A percentile compares a stretch with the other conserved stretches of the same genome.
These are phyloP conservation scores for Pseudogymnoascus sp. DNA, from an alignment of 2,329 filamentous ascomycete genomes.

Conservation along the genomic window DNA sequence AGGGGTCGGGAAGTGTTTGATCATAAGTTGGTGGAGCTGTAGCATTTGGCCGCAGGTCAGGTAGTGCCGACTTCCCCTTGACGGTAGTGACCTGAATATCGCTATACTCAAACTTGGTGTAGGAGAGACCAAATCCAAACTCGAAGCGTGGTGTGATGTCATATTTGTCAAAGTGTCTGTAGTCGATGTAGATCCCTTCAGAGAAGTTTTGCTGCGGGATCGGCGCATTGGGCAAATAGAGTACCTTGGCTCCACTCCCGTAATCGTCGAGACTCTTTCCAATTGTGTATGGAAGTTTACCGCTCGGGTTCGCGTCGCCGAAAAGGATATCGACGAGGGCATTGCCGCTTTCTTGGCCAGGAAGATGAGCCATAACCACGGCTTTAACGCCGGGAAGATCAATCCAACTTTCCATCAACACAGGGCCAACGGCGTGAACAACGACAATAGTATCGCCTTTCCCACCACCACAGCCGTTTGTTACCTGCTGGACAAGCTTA, in stretches of 20 bases:
- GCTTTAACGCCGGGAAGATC: slow-evolving; percentile 71
- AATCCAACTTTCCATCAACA: slow-evolving; percentile 75
- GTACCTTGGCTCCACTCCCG: slow-evolving; percentile 62
- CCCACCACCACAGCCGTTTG: slow-evolving; percentile 57
- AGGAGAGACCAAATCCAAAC: slow-evolving; percentile 77
- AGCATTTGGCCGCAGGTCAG: slow-evolving; percentile 33
- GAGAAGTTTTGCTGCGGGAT: slow-evolving; percentile 75
- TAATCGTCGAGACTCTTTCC: slow-evolving; percentile 70
- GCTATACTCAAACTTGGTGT: slow-evolving; percentile 55
- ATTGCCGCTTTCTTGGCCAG: slow-evolving; percentile 79
- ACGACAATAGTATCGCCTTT: slow-evolving; percentile 71
- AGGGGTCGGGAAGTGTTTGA: slow-evolving; percentile 42
- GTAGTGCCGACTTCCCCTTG: slow-evolving; percentile 29
- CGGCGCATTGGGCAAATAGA: slow-evolving; percentile 70
- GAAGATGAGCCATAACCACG: slow-evolving; percentile 76
- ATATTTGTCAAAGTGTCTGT: slow-evolving; percentile 78
- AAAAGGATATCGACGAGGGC: slow-evolving; percentile 75
- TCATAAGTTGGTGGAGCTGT: slow-evolving; percentile 44
- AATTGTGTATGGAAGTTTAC: slow-evolving; percentile 84
- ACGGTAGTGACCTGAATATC: slow-evolving; percentile 41
- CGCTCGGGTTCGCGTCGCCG: slow-evolving; percentile 69
- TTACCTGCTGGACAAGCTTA: slow-evolving; percentile 64
- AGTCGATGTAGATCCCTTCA: slow-evolving; percentile 83
- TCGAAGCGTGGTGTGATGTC: slow-evolving; percentile 70
- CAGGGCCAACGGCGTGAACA: slow-evolving; percentile 77